Base-by-base conservation (phyloP, 2,329 filamentous ascomycete species). In the Exserohilum rostratum region DNA sequence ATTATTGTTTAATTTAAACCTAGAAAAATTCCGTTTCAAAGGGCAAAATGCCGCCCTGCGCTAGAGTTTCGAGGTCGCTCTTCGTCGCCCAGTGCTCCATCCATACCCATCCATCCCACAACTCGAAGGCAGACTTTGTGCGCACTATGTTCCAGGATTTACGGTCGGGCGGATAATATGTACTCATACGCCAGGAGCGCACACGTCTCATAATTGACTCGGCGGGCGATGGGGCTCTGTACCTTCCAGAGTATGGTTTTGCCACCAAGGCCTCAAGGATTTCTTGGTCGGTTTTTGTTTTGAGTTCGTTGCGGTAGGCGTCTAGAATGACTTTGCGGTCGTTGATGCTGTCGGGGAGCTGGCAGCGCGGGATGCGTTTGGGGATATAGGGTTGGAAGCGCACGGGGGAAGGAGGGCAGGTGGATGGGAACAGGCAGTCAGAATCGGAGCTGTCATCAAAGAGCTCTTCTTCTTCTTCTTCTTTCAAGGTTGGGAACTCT, bases 31-130 rank as follows among this genome's bases (percentile, higher is more conserved):
- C n/a, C n/a, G n/a, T n/a, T n/a, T n/a, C n/a, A n/a, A n/a, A 25
- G 7, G 22, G 7, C 34, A 18, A 31, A 12, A 52, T n/a, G 17
- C 37, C 49, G 12, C 30, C 38, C 18, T 30, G 12, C 31, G 6
- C 33, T 34, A 56, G 12, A 27, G 53, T 15, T 3, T 49, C 46
- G 3, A 48, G n/a, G 3, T 48, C 47, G 5, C 33, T 46, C 29
- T 18, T 37, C 6, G 6, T 31, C 13, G 33, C 47, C 15, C 9
- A 22, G 3, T 50, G 38, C 34, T 5, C 31, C 7, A 22, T 42
- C 55, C 55, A 58, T 18, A 20, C 25, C 15, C 31, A 7, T 6
- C 38, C 57, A n/a, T 50, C 33, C 59, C 57, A 60, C 39, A 48
- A 51, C 48, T 58, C 42, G 50, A 51, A 57, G 12, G 5, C n/a